Conservation (phyloP, 768 basidiomycete species). For the Suillus americanus region DNA sequence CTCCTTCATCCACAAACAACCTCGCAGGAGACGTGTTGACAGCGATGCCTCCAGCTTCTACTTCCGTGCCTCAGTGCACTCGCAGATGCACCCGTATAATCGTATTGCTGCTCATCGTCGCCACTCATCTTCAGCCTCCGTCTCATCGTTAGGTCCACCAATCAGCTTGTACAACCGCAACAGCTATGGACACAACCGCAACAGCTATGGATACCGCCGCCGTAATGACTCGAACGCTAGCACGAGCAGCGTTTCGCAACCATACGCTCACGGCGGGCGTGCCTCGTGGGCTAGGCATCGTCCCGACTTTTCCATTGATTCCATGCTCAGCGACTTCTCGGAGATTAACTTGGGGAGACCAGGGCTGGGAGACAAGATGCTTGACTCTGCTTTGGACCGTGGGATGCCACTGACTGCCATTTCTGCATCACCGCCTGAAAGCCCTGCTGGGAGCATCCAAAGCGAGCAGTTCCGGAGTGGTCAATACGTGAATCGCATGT, state of each 20-base stretch:
- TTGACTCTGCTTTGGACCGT: slow-evolving; percentile 55
- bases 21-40: slow-evolving; percentile 55
- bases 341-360: slow-evolving; percentile 61
- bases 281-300: slow-evolving; percentile 61
- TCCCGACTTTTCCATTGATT: slow-evolving; percentile 61
- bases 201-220: slow-evolving; percentile 48
- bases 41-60: slow-evolving; percentile 82
- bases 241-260: slow-evolving; percentile 54
- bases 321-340: slow-evolving; percentile 64
- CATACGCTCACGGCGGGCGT: slow-evolving; percentile 56
- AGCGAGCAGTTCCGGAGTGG: slow-evolving; percentile 13
- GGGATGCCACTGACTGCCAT: slow-evolving; percentile 60
- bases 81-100: slow-evolving; percentile 32
- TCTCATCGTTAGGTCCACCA: slow-evolving; percentile 58
- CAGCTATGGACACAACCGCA: slow-evolving; percentile 60
- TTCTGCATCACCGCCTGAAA: slow-evolving; percentile 62
- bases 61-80: slow-evolving; percentile 40
- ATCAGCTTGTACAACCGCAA: slow-evolving; percentile 68
- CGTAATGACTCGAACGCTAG: slow-evolving; percentile 62
- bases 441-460: slow-evolving; percentile 23
- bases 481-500: slow-evolving; percentile 35
- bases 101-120: slow-evolving; percentile 49
- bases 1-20: slow-evolving; percentile 48
- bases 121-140: slow-evolving; percentile 62
- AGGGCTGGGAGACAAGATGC: slow-evolving; percentile 87